Evolutionary conservation across 345 rosid species (phyloP).

Genomic region (Moringa oleifera): DNA sequence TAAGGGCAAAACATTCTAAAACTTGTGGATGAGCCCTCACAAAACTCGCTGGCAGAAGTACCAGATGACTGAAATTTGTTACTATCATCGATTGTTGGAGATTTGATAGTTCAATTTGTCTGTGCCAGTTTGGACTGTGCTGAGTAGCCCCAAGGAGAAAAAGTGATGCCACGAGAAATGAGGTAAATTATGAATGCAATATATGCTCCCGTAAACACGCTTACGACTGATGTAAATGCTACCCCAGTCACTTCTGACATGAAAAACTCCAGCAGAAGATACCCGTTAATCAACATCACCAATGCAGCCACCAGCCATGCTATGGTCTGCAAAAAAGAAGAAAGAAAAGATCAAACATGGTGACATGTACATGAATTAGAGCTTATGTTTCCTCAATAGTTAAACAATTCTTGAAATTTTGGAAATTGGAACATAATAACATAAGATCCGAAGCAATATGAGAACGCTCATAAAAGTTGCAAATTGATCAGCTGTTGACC

Average conservation of each 20-base stretch:
- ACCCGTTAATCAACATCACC: slow-evolving; percentile 84
- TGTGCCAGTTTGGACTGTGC: slow-evolving; percentile 18
- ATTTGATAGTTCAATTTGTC: background rate
- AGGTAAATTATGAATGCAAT: slow-evolving; percentile 69
- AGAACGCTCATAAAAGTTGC: no score
- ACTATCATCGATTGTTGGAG: background rate
- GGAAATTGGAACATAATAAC: no score
- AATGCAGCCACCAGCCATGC: slow-evolving; percentile 80
- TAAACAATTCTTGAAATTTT: no score
- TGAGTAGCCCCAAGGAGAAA: slow-evolving; percentile 26
- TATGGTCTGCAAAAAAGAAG: slow-evolving; percentile 32
- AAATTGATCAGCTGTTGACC: no score
- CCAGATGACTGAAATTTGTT: background rate
- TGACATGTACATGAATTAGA: no score
- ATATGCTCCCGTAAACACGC: slow-evolving; percentile 45
- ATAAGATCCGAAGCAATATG: no score
- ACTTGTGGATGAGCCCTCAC: background rate
- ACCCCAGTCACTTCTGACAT: slow-evolving; percentile 50
- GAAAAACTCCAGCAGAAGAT: slow-evolving; percentile 77
- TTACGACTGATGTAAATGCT: slow-evolving; percentile 27
- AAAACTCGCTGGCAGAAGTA: background rate
- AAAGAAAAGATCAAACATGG: no score
- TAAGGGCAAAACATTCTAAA: background rate
- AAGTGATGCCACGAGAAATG: slow-evolving; percentile 36
- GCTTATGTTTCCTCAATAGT: no score